Evolutionary conservation across 2,329 filamentous ascomycete species (phyloP).

Genomic region (Claviceps sp.): DNA sequence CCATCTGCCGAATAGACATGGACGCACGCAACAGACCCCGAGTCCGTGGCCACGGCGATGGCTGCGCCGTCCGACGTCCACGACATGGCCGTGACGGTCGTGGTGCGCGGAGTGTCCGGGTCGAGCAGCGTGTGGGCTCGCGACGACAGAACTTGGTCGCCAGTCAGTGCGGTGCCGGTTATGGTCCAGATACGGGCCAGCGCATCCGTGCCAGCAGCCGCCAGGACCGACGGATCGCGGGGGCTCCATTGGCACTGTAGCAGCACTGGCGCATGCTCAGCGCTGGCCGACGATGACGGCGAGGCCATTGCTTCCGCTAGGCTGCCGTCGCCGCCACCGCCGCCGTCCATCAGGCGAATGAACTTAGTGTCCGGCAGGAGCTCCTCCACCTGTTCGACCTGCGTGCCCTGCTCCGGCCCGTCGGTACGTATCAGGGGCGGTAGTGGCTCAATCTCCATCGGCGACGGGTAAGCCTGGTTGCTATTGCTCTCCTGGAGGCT

Average conservation of each 20-base stretch:
- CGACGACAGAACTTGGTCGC: slow-evolving; percentile 25
- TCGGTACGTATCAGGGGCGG: slow-evolving; percentile 41
- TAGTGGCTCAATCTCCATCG: slow-evolving; percentile 43
- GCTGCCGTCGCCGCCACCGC: slow-evolving; percentile 21
- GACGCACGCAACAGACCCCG: slow-evolving; percentile 36
- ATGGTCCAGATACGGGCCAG: slow-evolving; percentile 57
- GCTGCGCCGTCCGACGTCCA: slow-evolving; percentile 44
- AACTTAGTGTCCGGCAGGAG: slow-evolving; percentile 47
- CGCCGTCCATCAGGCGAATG: slow-evolving; percentile 38
- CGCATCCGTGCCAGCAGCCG: slow-evolving; percentile 55
- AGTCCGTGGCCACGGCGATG: slow-evolving; percentile 46
- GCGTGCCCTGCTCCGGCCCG: slow-evolving; percentile 50
- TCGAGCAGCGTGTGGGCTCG: slow-evolving; percentile 32
- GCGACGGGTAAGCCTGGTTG: slow-evolving; percentile 53
- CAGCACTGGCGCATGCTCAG: slow-evolving; percentile 44
- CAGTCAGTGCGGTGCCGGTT: slow-evolving; percentile 29
- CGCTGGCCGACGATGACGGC: slow-evolving; percentile 24
- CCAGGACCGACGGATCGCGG: slow-evolving; percentile 49
- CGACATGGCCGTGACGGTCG: slow-evolving; percentile 44
- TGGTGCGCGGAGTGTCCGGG: slow-evolving; percentile 35
- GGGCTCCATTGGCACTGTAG: slow-evolving; percentile 60
- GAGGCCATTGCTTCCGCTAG: slow-evolving; percentile 16
- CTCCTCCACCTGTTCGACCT: slow-evolving; percentile 50
- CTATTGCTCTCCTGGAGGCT: slow-evolving; percentile 22
- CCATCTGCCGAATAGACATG: slow-evolving; percentile 44